A percentile compares a stretch with the other conserved stretches of the same genome.
Conservation (phyloP, 345 rosid species). For the Eucalyptus pumila region DNA sequence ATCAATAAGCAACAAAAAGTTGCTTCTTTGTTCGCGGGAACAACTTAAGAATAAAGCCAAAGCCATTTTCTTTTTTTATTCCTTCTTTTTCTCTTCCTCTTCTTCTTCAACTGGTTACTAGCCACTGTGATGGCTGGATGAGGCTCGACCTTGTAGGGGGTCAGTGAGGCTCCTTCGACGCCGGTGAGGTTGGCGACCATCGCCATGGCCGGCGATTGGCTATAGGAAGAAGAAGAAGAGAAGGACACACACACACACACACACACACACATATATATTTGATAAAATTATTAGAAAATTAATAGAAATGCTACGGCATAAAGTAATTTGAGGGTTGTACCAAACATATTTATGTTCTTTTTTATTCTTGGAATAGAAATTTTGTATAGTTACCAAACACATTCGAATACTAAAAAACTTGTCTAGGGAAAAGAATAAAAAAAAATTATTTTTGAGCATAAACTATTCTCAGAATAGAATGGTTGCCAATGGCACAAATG, state of each 20-base stretch:
- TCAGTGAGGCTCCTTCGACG: too few relatives aligned
- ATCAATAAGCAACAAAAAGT: too few relatives aligned
- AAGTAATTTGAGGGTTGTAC: neutral
- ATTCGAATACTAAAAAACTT: too few relatives aligned
- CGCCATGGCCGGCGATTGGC: rapidly evolving
- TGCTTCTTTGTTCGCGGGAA: too few relatives aligned
- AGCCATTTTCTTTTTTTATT: neutral
- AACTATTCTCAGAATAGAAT: too few relatives aligned
- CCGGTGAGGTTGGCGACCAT: rapidly evolving
- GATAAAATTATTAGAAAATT: too few relatives aligned
- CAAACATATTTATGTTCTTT: too few relatives aligned
- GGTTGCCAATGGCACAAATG: rapidly evolving
- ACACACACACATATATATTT: too few relatives aligned
- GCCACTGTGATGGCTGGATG: rapidly evolving
- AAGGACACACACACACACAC: too few relatives aligned
- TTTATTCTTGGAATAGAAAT: too few relatives aligned
- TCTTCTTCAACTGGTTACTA: rapidly evolving
- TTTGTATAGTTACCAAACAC: neutral
- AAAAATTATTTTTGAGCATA: rapidly evolving
- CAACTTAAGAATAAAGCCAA: neutral
- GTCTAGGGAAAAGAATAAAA: neutral
- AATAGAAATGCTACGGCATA: neutral
- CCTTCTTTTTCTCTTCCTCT: neutral
- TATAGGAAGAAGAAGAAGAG: neutral
- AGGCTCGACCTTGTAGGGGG: rapidly evolving